Evolutionary conservation across 371 early-diverging fungal genomes (phyloP).

Genomic region (Choanephora cucurbitarum): DNA sequence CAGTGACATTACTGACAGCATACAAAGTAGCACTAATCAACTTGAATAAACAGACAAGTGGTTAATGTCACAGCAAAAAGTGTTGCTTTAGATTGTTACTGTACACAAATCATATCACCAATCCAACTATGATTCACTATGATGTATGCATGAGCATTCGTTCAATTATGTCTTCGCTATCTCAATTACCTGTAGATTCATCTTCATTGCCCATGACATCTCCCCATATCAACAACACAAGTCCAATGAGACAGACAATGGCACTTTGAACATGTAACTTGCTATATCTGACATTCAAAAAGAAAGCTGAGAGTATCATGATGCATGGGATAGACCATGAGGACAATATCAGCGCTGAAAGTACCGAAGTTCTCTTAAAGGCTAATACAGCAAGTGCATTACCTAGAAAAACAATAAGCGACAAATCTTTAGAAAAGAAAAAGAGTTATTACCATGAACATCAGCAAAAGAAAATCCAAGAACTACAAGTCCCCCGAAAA

Average conservation of each 20-base stretch:
- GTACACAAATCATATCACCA: slow-evolving; percentile 48
- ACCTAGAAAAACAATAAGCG: no score
- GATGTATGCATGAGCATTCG: no score
- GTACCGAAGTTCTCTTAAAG: slow-evolving; percentile 45
- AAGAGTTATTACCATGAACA: slow-evolving; percentile 42
- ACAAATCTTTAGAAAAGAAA: no score
- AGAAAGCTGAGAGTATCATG: slow-evolving; percentile 39
- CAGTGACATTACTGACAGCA: slow-evolving; percentile 47
- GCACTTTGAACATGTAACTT: slow-evolving; percentile 33
- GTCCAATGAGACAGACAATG: slow-evolving; percentile 31
- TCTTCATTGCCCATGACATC: slow-evolving; percentile 25
- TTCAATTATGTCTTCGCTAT: no score
- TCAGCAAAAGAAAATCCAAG: slow-evolving; percentile 48
- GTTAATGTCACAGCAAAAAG: not conserved
- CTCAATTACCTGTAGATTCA: slow-evolving; percentile 19
- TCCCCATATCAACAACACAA: slow-evolving; percentile 39
- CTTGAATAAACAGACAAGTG: slow-evolving; percentile 12
- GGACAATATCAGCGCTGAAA: slow-evolving; percentile 41
- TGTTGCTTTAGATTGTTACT: not conserved
- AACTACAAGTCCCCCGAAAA: slow-evolving; percentile 23
- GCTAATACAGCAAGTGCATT: slow-evolving; percentile 48
- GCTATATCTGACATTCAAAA: slow-evolving; percentile 31
- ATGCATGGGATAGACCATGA: slow-evolving; percentile 52
- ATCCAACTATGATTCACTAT: slow-evolving; percentile 49
- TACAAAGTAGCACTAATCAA: slow-evolving; percentile 44